Conservation (phyloP, 129 eudicot genomes). For the Escallonia herrerae region DNA sequence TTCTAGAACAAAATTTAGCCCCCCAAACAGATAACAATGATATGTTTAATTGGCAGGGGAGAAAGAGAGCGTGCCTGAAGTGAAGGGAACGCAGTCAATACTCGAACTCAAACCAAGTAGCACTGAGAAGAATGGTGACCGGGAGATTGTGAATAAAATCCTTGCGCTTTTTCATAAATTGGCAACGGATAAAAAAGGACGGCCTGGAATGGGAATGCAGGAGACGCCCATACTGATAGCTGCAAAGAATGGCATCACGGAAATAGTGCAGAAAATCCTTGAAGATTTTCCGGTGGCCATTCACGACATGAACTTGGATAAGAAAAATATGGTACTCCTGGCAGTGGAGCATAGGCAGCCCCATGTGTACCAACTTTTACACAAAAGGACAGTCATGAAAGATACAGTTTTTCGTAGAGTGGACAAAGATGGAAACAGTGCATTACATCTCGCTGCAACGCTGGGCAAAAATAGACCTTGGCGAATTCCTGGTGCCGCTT, state of each 20-base stretch:
- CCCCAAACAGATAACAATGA: too few species aligned
- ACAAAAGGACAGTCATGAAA: not conserved
- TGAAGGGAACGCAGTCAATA: too few species aligned
- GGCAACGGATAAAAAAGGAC: not conserved
- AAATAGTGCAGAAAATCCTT: constrained; percentile 18
- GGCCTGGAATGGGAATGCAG: not conserved
- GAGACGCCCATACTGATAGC: constrained; percentile 19
- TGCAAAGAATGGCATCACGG: constrained; percentile 9
- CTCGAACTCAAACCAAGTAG: too few species aligned
- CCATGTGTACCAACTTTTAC: constrained; percentile 2
- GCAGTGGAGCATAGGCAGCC: constrained; percentile 22
- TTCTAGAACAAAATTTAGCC: too few species aligned
- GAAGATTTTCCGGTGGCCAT: constrained; percentile 18
- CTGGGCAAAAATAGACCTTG: not conserved
- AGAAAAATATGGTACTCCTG: constrained; percentile 10
- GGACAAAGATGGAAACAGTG: constrained; percentile 13
- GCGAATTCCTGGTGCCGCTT: constrained; percentile 19
- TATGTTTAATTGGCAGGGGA: too few species aligned
- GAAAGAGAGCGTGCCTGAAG: too few species aligned
- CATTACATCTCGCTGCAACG: constrained; percentile 18
- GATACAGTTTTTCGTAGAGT: constrained; percentile 4
- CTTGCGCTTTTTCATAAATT: too few species aligned
- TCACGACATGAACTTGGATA: constrained; percentile 8
- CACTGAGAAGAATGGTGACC: too few species aligned
- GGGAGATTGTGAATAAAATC: too few species aligned